phyloP scores from a whole-genome alignment of 345 rosid genomes.

The Melastoma malabathricum region DNA sequence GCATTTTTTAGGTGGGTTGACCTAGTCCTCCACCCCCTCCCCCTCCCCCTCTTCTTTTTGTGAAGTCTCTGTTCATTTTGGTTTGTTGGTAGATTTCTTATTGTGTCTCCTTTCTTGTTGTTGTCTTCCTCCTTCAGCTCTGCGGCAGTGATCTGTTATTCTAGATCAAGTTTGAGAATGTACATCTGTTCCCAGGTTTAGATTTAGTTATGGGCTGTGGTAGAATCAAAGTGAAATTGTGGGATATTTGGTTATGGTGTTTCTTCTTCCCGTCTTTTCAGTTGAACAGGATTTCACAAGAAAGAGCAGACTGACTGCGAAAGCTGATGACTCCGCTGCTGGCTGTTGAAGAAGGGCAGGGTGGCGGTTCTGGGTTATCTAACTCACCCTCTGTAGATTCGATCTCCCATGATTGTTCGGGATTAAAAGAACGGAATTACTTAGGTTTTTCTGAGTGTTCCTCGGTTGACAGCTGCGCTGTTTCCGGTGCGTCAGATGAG shows the following conservation, averaged over 20 bases:
- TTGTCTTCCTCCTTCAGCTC: too few species aligned
- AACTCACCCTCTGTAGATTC: slow-evolving; percentile 31
- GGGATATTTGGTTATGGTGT: not conserved
- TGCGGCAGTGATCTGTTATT: too few species aligned
- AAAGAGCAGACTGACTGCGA: slow-evolving; percentile 7
- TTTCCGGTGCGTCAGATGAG: slow-evolving; percentile 28
- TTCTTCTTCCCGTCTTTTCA: not conserved
- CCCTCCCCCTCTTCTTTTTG: too few species aligned
- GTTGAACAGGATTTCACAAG: slow-evolving; percentile 11
- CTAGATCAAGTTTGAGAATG: too few species aligned
- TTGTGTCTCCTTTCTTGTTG: too few species aligned
- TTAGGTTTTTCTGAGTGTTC: slow-evolving; percentile 67
- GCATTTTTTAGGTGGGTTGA: too few species aligned
- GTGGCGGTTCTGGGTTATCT: slow-evolving; percentile 21
- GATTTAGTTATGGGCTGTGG: too few species aligned
- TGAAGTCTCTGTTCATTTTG: too few species aligned
- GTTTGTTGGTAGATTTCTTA: too few species aligned
- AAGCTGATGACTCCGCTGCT: slow-evolving; percentile 59
- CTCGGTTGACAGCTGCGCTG: slow-evolving; percentile 58
- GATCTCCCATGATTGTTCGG: slow-evolving; percentile 24
- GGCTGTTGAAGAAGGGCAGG: slow-evolving; percentile 41
- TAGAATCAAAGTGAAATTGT: too few species aligned
- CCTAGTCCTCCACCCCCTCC: too few species aligned
- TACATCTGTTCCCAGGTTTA: too few species aligned
- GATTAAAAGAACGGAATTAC: slow-evolving; percentile 60